Base-by-base conservation (phyloP, 176 grass and related monocot species). In the Oryza nivara region DNA sequence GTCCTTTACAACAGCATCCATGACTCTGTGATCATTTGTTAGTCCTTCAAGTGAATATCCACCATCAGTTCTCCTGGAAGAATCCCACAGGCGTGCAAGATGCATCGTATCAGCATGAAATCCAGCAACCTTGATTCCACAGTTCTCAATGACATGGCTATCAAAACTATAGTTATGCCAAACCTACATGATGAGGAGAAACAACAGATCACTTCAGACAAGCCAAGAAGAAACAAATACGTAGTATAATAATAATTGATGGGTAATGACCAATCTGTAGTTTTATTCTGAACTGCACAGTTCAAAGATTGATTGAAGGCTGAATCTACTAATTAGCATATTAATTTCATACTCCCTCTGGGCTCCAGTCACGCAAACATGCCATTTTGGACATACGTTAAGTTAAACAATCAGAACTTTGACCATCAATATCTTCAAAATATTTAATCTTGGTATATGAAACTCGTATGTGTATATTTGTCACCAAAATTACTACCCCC, bases 131-230 rank as follows among this genome's bases (percentile, higher is more conserved):
- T 95, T 95, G 77, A 97, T 91, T 48, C 92, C 91, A 49, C 86
- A 79, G 82, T 97, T 97, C 72, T 92, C 89, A 91, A 97, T 88
- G 74, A 90, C 77, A 84, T 97, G 95, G 76, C 36, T 95, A 86
- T 95, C 92, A 90, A 97, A 97, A 85, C 91, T 97, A 72, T 97
- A 97, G 79, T 97, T 97, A 88, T 97, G 95, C 92, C 95, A 97
- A 83, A 97, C 95, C 95, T 97, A 82, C 45, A 94, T 36, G 67
- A 79, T 41, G 74, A 88, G 30, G 30, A 32, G 76, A 80, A 81
- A 81, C 58, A 82, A 75, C 3, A 20, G 35, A 41, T 68, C 36
- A 75, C 40, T 76, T 84, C 16, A 82, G 69, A 65, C 8, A 67
- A 86, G n/a, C 36, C 48, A 81, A 82, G 44, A 78, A 80, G 20